Conservation (phyloP, 2,329 filamentous ascomycete genomes). For the Microdochium paspali region DNA sequence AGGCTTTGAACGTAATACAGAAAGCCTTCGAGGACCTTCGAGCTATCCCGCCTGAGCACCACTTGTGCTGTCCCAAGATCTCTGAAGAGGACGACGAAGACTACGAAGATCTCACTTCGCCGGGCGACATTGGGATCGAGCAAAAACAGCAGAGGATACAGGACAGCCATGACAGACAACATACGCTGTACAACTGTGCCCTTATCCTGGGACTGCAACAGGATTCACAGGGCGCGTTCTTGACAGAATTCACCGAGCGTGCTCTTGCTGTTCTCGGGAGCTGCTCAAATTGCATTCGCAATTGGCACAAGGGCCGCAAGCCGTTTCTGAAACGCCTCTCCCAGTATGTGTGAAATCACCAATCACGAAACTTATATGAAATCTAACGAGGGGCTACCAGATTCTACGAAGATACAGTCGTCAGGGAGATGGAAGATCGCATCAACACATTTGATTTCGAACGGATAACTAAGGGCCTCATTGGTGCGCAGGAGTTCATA, state of each 20-base stretch:
- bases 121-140: constrained; percentile 35
- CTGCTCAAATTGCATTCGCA: constrained; percentile 63
- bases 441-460: constrained; percentile 51
- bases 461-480: constrained; percentile 50
- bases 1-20: constrained; percentile 14
- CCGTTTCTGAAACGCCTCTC: constrained; percentile 52
- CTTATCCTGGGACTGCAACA: constrained; percentile 59
- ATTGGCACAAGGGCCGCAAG: constrained; percentile 63
- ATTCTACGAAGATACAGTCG: constrained; percentile 36
- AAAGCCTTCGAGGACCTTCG: constrained; percentile 14
- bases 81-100: constrained; percentile 53
- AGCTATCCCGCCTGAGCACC: constrained; percentile 26
- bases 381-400: constrained; percentile 9
- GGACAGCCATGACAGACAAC: constrained; percentile 44
- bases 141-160: constrained; percentile 44
- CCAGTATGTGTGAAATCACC: constrained; percentile 32
- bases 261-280: constrained; percentile 49
- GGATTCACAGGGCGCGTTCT: constrained; percentile 48
- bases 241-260: constrained; percentile 47
- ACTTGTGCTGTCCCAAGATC: constrained; percentile 60
- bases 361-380: constrained; percentile 3
- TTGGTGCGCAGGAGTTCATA: constrained; percentile 45
- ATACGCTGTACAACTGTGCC: constrained; percentile 58
- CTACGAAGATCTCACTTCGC: constrained; percentile 46
- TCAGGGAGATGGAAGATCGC: constrained; percentile 42